Base-by-base conservation (phyloP, 306 rosid species). In the Trichosanthes cucumerina region DNA sequence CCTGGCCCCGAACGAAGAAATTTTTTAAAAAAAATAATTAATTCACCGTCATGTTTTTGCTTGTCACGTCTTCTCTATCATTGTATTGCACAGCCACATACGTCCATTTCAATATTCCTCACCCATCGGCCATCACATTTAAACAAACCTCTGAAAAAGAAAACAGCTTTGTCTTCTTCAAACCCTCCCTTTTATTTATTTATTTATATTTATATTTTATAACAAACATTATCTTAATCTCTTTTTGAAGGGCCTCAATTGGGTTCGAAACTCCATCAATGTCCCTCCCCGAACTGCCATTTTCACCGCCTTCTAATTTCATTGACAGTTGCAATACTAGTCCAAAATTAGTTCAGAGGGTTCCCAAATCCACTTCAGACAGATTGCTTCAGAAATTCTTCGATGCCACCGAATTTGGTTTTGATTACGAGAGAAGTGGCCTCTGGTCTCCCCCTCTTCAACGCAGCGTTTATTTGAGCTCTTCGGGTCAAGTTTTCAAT, bases 261-360 rank as follows among this genome's bases (percentile, higher is more conserved):
- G 74, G 74, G 18, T 69, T 69, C 76, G 54, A 46, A 46, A 24
- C 5, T 57, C 82, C 86, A 85, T 72, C 81, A 71, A 52, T 86
- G 82, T 72, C 87, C 64, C 18, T 43, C 23, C 62, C 86, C 7
- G 79, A 83, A 80, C 81, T 80, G 80, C 66, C 82, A 39, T 74
- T 81, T 41, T 65, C 82, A 71, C 60, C 82, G 63, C 60, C 83
- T 75, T 47, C 59, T 43, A 16, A 44, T 72, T n/a, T 3, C 23
- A 58, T 79, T 23, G 77, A 83, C 31, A 26, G 86, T 10, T 41
- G 80, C 6, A 21, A 9, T 56, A 53, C 83, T 60, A 56, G 80
- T 60, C 60, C 57, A 9, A 74, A 33, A 4, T 18, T 18, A 52
- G 73, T 78, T n/a, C 58, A 78, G 41, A 63, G 23, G 28, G 80